Conservation (phyloP, 768 basidiomycete genomes). For the Mycena leptocephala region DNA sequence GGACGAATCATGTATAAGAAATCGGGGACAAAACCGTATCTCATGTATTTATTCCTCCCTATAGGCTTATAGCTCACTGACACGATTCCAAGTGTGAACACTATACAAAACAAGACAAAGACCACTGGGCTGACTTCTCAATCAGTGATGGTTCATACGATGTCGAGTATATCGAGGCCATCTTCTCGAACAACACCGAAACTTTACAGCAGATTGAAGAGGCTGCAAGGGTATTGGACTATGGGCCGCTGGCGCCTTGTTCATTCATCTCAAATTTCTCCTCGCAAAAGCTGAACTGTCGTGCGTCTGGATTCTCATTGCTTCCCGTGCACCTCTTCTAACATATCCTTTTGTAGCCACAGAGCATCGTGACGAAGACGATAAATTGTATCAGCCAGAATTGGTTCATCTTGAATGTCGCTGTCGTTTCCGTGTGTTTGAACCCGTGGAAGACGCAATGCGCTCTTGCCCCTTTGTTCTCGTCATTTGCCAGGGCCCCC, state of each 20-base stretch:
- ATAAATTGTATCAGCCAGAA: conserved; percentile 23
- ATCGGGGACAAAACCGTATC: no score
- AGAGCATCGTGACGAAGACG: conserved; percentile 28
- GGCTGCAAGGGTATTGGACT: conserved; percentile 34
- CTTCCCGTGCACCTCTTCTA: no score
- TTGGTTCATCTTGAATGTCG: conserved; percentile 30
- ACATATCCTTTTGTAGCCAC: no score
- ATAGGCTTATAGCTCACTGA: background rate
- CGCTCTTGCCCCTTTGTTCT: conserved; percentile 38
- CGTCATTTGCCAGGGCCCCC: conserved; percentile 23
- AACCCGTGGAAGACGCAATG: conserved; percentile 26
- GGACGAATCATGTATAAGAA: no score
- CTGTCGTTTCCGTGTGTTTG: conserved; percentile 17
- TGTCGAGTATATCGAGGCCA: conserved; percentile 39
- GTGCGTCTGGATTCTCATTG: no score
- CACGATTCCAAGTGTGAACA: background rate
- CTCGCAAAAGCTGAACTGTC: conserved; percentile 33
- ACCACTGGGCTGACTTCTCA: background rate
- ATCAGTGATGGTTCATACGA: conserved; percentile 32
- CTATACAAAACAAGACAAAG: background rate
- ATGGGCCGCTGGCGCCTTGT: no score
- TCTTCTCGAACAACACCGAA: conserved; percentile 37
- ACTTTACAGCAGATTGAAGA: conserved; percentile 41
- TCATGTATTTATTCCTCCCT: no score
- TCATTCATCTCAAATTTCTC: conserved; percentile 31